phyloP scores from a whole-genome alignment of 805 yeast species.

The Saccharomycopsis amapae region DNA sequence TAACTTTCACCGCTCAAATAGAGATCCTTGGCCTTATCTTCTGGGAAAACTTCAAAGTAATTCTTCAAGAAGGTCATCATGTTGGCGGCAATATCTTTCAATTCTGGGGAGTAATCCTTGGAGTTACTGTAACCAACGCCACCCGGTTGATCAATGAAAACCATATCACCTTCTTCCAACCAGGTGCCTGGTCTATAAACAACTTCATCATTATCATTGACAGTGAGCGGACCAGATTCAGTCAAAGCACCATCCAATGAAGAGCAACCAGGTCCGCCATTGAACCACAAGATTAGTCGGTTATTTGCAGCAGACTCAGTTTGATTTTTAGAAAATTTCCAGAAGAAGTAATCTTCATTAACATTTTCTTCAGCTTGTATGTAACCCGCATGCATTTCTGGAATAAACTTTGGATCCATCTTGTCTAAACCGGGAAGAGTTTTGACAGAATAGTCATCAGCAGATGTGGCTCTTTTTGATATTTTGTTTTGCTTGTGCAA shows the following conservation, averaged over 20 bases:
- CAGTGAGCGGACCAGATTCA: slow-evolving; percentile 86
- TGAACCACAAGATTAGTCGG: slow-evolving; percentile 75
- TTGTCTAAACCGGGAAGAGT: slow-evolving; percentile 20
- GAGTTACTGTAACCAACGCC: slow-evolving; percentile 82
- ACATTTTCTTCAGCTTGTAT: slow-evolving; percentile 46
- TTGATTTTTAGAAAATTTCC: slow-evolving; percentile 45
- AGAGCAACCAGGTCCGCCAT: slow-evolving; percentile 98
- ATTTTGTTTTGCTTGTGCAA: background rate
- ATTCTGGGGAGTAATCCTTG: slow-evolving; percentile 43
- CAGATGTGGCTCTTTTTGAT: slow-evolving; percentile 11
- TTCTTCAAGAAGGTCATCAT: slow-evolving; percentile 58
- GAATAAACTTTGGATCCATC: slow-evolving; percentile 6
- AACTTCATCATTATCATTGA: slow-evolving; percentile 40
- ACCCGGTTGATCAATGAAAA: slow-evolving; percentile 90
- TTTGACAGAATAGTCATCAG: slow-evolving; percentile 21
- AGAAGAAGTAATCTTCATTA: slow-evolving; percentile 62
- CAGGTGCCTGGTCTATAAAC: slow-evolving; percentile 68
- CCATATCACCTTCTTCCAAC: slow-evolving; percentile 69
- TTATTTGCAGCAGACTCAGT: slow-evolving; percentile 23
- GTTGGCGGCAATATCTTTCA: slow-evolving; percentile 51
- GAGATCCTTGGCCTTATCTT: slow-evolving; percentile 54
- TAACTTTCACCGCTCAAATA: slow-evolving; percentile 91
- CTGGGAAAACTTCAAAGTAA: slow-evolving; percentile 68
- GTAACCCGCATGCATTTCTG: slow-evolving; percentile 57
- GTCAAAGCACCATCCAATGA: slow-evolving; percentile 95